Conservation (phyloP, 495 filamentous ascomycete genomes). For the Neurospora sp. region DNA sequence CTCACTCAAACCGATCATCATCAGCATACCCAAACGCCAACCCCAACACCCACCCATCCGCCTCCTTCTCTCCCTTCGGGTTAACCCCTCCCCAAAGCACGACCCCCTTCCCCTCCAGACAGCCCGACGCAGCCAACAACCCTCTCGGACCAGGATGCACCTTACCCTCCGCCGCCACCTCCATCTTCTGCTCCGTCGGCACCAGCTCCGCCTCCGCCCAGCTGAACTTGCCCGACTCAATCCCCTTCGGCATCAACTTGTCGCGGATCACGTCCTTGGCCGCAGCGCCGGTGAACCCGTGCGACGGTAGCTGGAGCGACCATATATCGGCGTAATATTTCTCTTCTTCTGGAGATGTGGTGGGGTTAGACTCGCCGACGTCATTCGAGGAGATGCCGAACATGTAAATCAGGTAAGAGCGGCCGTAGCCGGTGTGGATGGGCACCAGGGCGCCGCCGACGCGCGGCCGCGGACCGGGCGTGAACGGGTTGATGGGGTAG, state of each 20-base stretch:
- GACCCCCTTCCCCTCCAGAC: constrained; percentile 31
- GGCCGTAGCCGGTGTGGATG: constrained; percentile 38
- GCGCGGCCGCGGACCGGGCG: constrained; percentile 35
- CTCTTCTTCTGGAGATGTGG: too few relatives aligned
- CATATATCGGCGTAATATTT: constrained; percentile 35
- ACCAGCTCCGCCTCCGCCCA: constrained; percentile 42
- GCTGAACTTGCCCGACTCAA: constrained; percentile 28
- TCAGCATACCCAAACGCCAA: constrained; percentile 26
- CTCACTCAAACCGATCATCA: constrained; percentile 15
- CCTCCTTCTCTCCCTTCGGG: constrained; percentile 36
- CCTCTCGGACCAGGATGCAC: constrained; percentile 43
- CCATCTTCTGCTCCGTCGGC: constrained; percentile 27
- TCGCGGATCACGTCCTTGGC: constrained; percentile 40
- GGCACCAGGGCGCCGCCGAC: constrained; percentile 35
- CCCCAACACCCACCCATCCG: constrained; percentile 43
- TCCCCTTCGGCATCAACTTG: constrained; percentile 20
- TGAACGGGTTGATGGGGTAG: constrained; percentile 38
- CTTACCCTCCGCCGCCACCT: constrained; percentile 26
- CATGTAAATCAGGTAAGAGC: constrained; percentile 44
- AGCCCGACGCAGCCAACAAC: constrained; percentile 34
- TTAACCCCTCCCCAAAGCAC: constrained; percentile 45
- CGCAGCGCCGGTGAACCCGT: constrained; percentile 34
- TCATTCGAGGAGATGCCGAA: constrained; percentile 26
- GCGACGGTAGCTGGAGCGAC: constrained; percentile 41
- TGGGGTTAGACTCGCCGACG: background rate